phyloP scores from a whole-genome alignment of 2,329 filamentous ascomycete genomes.

The Basipetospora chlamydospora region DNA sequence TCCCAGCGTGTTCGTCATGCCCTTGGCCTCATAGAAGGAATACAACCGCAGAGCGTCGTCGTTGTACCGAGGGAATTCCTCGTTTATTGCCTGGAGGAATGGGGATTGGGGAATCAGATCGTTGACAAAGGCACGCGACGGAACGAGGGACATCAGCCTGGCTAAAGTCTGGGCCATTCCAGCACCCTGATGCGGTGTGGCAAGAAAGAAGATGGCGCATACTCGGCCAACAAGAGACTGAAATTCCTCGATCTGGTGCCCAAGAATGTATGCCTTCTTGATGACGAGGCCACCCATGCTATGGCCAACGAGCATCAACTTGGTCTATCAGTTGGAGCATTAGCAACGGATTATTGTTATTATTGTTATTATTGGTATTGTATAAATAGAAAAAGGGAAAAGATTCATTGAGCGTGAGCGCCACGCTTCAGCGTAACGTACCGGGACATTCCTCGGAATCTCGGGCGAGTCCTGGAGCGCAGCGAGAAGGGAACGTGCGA shows the following conservation, averaged over 20 bases:
- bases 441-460: neutral
- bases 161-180: conserved; percentile 11
- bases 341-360: neutral
- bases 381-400: too few relatives aligned
- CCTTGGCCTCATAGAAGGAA: neutral
- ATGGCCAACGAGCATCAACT: conserved; percentile 20
- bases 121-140: conserved; percentile 14
- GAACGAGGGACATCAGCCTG: neutral
- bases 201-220: conserved; percentile 20
- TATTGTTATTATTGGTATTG: too few relatives aligned
- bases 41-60: conserved; percentile 3
- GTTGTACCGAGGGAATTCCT: conserved; percentile 17
- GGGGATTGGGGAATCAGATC: conserved; percentile 16
- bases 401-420: too few relatives aligned
- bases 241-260: conserved; percentile 8
- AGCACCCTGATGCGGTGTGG: conserved; percentile 21
- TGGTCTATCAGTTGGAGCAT: conserved; percentile 10
- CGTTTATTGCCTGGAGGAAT: conserved; percentile 17
- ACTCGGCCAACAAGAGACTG: conserved; percentile 9
- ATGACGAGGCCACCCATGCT: conserved; percentile 24
- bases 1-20: neutral
- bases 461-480: conserved; percentile 14
- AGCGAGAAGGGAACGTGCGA: conserved; percentile 16
- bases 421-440: neutral
- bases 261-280: conserved; percentile 20